Evolutionary conservation across 495 filamentous ascomycete species (phyloP).

Genomic region (Hyaloscypha bicolor): DNA sequence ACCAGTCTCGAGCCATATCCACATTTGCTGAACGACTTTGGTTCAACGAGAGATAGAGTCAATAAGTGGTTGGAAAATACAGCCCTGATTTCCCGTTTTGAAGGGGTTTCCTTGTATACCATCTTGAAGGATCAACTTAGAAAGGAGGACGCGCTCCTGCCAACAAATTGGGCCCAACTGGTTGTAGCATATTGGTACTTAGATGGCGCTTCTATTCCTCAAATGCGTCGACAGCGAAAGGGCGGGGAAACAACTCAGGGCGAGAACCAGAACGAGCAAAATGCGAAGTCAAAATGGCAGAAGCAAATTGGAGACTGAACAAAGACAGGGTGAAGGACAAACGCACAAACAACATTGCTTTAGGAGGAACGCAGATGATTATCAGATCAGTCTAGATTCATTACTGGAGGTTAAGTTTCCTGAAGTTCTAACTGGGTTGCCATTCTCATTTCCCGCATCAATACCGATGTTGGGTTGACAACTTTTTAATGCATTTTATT

Average conservation of each 20-base stretch:
- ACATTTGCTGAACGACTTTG: slow-evolving; percentile 19
- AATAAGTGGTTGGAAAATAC: slow-evolving; percentile 24
- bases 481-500: no score
- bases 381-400: no score
- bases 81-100: slow-evolving; percentile 12
- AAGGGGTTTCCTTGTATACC: slow-evolving; percentile 13
- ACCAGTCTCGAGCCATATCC: slow-evolving; percentile 12
- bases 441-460: background rate
- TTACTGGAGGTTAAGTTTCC: no score
- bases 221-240: background rate
- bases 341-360: background rate
- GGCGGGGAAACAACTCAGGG: background rate
- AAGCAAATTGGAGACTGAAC: background rate
- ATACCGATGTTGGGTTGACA: background rate
- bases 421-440: no score
- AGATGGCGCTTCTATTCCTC: slow-evolving; percentile 1
- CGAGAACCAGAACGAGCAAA: background rate
- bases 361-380: no score
- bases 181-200: slow-evolving; percentile 21
- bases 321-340: background rate
- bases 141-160: slow-evolving; percentile 1
- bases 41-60: slow-evolving; percentile 22
- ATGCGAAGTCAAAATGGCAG: background rate
- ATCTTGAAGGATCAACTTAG: slow-evolving; percentile 13
- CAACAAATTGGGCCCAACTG: slow-evolving; percentile 27